Evolutionary conservation across 1,139 yeast genomes (phyloP), one percentile per base, ranked within the genome.

Genomic region (Yamadazyma songkhlaensis): DNA sequence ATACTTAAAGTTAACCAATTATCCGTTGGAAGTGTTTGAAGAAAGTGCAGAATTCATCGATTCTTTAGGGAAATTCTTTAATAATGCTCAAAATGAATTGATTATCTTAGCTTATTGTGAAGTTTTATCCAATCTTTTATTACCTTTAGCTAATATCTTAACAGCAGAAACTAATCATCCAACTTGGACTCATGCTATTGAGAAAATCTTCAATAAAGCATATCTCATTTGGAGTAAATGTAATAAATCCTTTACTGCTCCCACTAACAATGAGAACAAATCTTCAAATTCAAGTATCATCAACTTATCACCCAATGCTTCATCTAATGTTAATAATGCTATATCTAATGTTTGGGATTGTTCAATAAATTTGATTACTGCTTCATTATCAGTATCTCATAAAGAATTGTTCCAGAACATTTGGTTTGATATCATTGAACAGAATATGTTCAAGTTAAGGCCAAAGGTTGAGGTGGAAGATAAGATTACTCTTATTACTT

Each of bases 151-250:
- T 0, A 94, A 88, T 13, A 72, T 78, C 2, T 72, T 90, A 25
- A 87, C 97, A 0, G 98, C 97, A 0, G 99, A 94, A 57, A 89
- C 89, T 1, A 92, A 94, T 53, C 95, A 89, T 57, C 98, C 98
- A 3, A 80, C 85, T 0, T 94, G 98, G 99, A 82, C 84, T 0
- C 85, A 81, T 36, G 94, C 96, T 0, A 76, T 88, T 38, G 77
- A 76, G 25, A 61, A 67, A 13, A 76, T 89, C 2, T 84, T 76
- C 54, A 60, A 73, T 10, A 74, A 74, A 41, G 79, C 84, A 2
- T 48, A 49, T 24, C 51, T 54, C 25, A 58, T 70, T 21, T 69
- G 74, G 74, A 51, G 51, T 31, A 52, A 50, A 32, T 40, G 45
- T 8, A 48, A 45, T 28, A 53, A 50, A 26, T 27, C 28, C n/a